phyloP scores from a whole-genome alignment of 345 rosid species.

The Populus davidiana region DNA sequence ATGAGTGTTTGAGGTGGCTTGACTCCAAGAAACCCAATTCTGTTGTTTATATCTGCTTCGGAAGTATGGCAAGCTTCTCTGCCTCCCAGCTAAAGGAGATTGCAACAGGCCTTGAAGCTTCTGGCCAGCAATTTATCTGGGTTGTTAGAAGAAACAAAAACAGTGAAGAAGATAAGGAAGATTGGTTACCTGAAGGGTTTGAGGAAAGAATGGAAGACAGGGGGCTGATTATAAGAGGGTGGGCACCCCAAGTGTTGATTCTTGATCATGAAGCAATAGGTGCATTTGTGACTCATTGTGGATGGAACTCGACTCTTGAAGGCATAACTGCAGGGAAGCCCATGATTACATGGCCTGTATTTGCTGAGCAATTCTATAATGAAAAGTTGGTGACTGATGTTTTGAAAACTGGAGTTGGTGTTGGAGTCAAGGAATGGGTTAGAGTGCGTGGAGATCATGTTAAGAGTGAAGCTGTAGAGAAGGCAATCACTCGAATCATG shows the following conservation, averaged over 20 bases:
- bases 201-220: conserved; percentile 20
- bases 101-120: conserved; percentile 15
- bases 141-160: neutral
- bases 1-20: conserved; percentile 19
- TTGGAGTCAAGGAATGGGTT: conserved; percentile 24
- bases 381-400: conserved; percentile 34
- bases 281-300: conserved; percentile 43
- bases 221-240: conserved; percentile 23
- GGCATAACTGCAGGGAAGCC: conserved; percentile 32
- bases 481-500: conserved; percentile 28
- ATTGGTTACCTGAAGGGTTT: conserved; percentile 30
- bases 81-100: conserved; percentile 18
- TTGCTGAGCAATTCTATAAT: conserved; percentile 38
- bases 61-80: conserved; percentile 1
- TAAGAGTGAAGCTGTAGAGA: conserved; percentile 23
- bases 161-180: conserved; percentile 1
- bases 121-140: conserved; percentile 15
- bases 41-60: conserved; percentile 24
- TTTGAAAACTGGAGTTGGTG: conserved; percentile 20
- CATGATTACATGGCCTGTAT: conserved; percentile 43
- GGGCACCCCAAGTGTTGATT: conserved; percentile 42
- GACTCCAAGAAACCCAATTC: conserved; percentile 18
- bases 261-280: conserved; percentile 38
- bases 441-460: conserved; percentile 10
- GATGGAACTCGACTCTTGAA: conserved; percentile 42